Percentiles rank a stretch among this genome's conserved stretches.
Conservation (phyloP, 2,329 filamentous ascomycete genomes). For the Cylindrodendrum hubeiense region DNA sequence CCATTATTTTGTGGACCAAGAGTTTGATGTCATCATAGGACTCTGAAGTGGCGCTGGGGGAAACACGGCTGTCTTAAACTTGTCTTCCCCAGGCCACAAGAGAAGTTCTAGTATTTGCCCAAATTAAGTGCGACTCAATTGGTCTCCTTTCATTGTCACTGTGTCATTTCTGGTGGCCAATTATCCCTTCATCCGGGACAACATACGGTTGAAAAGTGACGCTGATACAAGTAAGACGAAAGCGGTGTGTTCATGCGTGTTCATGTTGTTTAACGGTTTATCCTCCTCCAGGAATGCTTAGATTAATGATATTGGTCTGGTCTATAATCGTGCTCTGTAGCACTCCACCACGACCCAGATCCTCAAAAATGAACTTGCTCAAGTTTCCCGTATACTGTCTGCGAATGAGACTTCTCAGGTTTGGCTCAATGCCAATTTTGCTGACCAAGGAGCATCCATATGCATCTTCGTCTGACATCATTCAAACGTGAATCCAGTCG, state of each 20-base stretch:
- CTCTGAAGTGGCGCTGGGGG: not conserved
- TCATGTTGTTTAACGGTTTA: not conserved
- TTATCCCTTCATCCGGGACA: not conserved
- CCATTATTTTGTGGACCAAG: not conserved
- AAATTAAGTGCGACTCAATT: not conserved
- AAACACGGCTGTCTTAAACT: not conserved
- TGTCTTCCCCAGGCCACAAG: not conserved
- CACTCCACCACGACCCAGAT: not conserved
- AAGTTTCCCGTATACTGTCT: not conserved
- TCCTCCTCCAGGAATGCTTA: not conserved
- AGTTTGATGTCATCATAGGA: slow-evolving; percentile 24
- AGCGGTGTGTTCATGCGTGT: too few relatives aligned
- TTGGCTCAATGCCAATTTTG: too few relatives aligned
- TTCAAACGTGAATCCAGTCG: not conserved
- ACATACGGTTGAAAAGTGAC: not conserved
- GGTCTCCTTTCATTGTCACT: not conserved
- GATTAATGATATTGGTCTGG: not conserved
- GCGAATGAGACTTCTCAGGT: not conserved
- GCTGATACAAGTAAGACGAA: not conserved
- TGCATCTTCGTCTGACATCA: not conserved
- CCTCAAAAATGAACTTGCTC: not conserved
- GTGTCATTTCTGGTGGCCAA: not conserved
- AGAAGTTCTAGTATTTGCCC: not conserved
- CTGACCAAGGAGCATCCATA: not conserved
- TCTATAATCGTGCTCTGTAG: not conserved